Evolutionary conservation across 805 yeast genomes (phyloP), one percentile per base, ranked within the genome.

Genomic region (Saccharomycopsis capsularis): DNA sequence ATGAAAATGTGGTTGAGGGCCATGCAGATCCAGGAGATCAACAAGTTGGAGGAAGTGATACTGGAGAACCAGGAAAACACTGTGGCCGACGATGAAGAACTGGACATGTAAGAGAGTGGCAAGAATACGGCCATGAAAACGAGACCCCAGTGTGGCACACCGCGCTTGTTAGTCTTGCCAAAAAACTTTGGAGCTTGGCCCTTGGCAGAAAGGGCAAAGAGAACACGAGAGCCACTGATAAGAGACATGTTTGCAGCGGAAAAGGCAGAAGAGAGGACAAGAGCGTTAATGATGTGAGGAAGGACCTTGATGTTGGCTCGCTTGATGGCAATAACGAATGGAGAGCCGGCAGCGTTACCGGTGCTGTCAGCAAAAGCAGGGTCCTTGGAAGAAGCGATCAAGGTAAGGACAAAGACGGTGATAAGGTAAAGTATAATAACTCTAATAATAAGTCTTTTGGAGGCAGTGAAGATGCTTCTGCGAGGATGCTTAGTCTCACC

Each of bases 191-290:
- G 93, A 11, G 91, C 89, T 60, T 79, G 79, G 5, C 87, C 85
- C 57, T 82, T 83, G 45, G 78, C 74, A 1, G 93, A 76, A 55
- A 86, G 68, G 38, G 38, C 38, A 34, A 34, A 34, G 18, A 34
- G n/a, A 13, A 6, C n/a, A 9, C 38, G 7, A 34, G 42, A 11
- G 27, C 29, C 15, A 32, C 24, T 85, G 58, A 80, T 73, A 48
- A 80, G 84, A 55, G 78, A 81, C 2, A 85, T 85, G 67, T 83
- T 84, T 61, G 81, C 90, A 24, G 90, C 89, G n/a, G 89, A 82
- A 42, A 82, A 72, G 51, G 82, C 76, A 19, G 89, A 80, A 22
- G 73, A 55, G 41, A 83, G 61, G 52, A 84, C 78, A 47, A 82
- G 81, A 16, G 83, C 90, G 61, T 83, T 84, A 65, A 83, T 79